Evolutionary conservation across 768 basidiomycete genomes (phyloP), one percentile per base, ranked within the genome.

Genomic region (Hericium alpestre): DNA sequence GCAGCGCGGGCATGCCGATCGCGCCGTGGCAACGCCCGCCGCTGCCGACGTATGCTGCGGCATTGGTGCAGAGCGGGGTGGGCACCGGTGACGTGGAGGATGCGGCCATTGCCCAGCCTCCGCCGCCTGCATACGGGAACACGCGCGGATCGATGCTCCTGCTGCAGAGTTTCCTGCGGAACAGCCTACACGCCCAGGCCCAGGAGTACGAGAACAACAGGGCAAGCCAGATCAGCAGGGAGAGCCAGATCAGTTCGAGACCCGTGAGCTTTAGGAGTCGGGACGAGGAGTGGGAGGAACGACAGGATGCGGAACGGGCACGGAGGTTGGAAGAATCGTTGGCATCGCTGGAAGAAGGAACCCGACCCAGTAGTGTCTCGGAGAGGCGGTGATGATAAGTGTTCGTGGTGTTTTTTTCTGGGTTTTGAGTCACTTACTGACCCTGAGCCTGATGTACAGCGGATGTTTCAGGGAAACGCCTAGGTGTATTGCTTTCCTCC

Each of bases 71-170:
- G 60, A 81, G 79, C 65, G 85, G 86, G 13, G 76, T 73, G 13
- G 84, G 83, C 38, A 87, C 87, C 4, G 86, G 86, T 43, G 86
- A 88, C 66, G 85, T 86, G 25, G 87, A 88, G 62, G 86, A 87
- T 66, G 73, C 80, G 64, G 66, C 78, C 39, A 88, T 87, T 57
- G 86, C 84, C 3, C 76, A 73, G 18, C 76, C 81, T 4, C 86
- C 87, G 1, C 87, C 87, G 7, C 87, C 87, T 10, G 83, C 84
- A n/a, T 88, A 88, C 66, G 86, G 87, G 22, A 77, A 86, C 62
- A 85, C 83, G 18, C 77, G 86, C 51, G 85, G 84, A 38, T 86
- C 83, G 69, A 84, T 75, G 18, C 72, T 87, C 47, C 64, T 87
- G 47, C 72, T 86, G 18, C 64, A 76, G 0, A 80, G 82, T 5